Base-by-base conservation (phyloP, 176 grass and related monocot species). In the Musa beccarii region DNA sequence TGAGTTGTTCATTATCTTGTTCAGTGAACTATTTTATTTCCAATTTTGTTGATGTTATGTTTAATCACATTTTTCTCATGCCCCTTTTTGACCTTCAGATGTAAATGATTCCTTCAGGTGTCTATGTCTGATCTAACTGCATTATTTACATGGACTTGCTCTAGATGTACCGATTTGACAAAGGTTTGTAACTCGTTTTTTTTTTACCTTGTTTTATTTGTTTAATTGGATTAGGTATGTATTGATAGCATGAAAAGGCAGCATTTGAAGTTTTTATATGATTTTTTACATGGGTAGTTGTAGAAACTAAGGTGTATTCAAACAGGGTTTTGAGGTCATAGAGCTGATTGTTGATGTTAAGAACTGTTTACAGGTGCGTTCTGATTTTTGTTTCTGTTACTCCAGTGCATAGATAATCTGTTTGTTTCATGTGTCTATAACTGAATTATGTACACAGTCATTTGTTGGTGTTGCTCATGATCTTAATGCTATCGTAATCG, bases 251-350 rank as follows among this genome's bases (percentile, higher is more conserved):
- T 4, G 4, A 43, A 43, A 43, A 43, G 34, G 34, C 34, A 43
- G 34, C 34, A 43, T 43, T 43, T 43, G 34, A 43, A 43, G 34
- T 43, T 69, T 26, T 72, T 57, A 29, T 69, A 69, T 69, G 9
- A 59, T 10, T 28, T 54, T 22, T 22, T 67, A 19, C 68, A 66
- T 66, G 63, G 63, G 9, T 26, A 11, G 23, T 2, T 20, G 49
- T 50, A 71, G 16, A 43, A 15, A 59, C 73, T 66, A 26, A 80
- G 22, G 80, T 74, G 26, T 50, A 9, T 64, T 85, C 29, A 79
- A 81, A 83, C 82, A 97, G 88, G 94, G 88, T 16, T 97, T 97
- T 79, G 84, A 97, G 88, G 59, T 93, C 78, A 82, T 83, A 78
- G 85, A 87, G 71, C 81, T 97, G 79, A 84, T 97, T 49, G 94